phyloP scores from a whole-genome alignment of 306 rosid species.

The Ormosia semicastrata region DNA sequence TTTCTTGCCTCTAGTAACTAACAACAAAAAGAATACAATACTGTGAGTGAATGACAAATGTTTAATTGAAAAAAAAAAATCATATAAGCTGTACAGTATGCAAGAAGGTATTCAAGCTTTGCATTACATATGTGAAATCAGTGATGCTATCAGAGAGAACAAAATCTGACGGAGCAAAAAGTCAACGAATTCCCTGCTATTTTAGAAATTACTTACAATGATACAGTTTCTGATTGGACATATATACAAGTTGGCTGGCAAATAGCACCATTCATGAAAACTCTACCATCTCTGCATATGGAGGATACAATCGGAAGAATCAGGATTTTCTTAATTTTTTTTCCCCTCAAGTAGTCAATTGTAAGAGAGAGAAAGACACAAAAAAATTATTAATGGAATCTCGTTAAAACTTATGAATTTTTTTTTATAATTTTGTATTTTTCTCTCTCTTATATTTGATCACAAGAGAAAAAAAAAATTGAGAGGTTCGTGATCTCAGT shows the following conservation, averaged over 20 bases:
- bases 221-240: neutral
- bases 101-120: neutral
- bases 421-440: no score
- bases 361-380: no score
- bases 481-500: no score
- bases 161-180: neutral
- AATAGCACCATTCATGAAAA: neutral
- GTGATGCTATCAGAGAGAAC: neutral
- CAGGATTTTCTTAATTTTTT: no score
- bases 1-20: neutral
- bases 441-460: no score
- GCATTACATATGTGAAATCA: neutral
- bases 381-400: no score
- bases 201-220: neutral
- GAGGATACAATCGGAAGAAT: neutral
- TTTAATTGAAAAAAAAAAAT: neutral
- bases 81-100: neutral
- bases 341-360: no score
- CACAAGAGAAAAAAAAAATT: no score
- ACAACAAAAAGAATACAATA: neutral
- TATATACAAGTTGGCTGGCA: slow-evolving; percentile 7
- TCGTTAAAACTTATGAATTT: no score
- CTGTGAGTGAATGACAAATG: neutral
- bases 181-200: neutral
- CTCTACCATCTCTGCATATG: slow-evolving; percentile 7